Evolutionary conservation across 2,329 filamentous ascomycete genomes (phyloP).

Genomic region (Chalara sp.): DNA sequence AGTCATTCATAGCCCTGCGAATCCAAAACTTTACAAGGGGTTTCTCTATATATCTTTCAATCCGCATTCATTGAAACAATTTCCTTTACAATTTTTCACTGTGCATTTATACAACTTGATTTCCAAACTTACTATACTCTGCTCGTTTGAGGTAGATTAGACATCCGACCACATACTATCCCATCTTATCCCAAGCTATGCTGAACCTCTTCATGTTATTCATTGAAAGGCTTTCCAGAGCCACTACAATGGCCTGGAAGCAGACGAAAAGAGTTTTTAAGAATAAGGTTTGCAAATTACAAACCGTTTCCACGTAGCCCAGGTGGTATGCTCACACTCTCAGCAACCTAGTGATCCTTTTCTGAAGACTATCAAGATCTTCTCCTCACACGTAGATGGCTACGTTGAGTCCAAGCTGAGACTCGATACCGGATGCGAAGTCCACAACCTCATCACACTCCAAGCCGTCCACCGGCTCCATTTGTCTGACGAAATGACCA

Average conservation of each 20-base stretch:
- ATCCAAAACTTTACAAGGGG: not conserved
- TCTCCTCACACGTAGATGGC: not conserved
- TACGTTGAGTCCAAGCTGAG: constrained; percentile 11
- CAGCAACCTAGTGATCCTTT: constrained; percentile 6
- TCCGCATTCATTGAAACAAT: not conserved
- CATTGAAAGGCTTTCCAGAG: constrained; percentile 1
- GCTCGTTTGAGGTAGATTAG: not conserved
- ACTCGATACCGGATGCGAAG: constrained; percentile 11
- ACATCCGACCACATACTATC: not conserved
- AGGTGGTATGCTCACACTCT: not conserved
- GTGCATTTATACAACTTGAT: not conserved
- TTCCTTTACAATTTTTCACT: not conserved
- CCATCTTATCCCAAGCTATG: not conserved
- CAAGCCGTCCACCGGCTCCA: constrained; percentile 2
- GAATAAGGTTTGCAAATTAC: constrained; percentile 1
- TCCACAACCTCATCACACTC: constrained; percentile 11
- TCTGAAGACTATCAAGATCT: constrained; percentile 9
- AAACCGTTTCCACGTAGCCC: not conserved
- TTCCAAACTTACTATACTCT: not conserved
- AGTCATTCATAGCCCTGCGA: too few relatives aligned
- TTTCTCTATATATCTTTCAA: not conserved
- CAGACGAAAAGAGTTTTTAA: constrained; percentile 4
- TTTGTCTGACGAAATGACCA: constrained; percentile 1
- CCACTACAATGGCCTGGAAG: constrained; percentile 1
- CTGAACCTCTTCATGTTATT: not conserved